phyloP scores from a whole-genome alignment of 2,329 filamentous ascomycete species.

The Fusarium penzigii region DNA sequence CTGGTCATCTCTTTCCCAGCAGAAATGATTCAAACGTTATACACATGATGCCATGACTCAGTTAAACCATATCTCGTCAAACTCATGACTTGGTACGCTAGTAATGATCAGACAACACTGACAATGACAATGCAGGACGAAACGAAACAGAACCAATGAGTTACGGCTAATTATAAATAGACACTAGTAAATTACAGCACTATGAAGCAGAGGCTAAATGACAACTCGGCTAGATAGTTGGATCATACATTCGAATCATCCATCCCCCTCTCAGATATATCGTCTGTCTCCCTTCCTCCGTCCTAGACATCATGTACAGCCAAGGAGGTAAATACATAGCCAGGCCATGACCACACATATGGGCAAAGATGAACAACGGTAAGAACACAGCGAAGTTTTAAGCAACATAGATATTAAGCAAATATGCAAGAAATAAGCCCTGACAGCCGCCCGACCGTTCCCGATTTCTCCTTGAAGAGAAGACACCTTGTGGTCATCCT shows the following conservation, averaged over 20 bases:
- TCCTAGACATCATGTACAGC: neutral
- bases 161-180: constrained; percentile 27
- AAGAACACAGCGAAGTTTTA: constrained; percentile 11
- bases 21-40: too few relatives aligned
- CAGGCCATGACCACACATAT: constrained; percentile 12
- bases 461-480: constrained; percentile 3
- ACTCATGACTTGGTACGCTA: too few relatives aligned
- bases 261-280: constrained; percentile 8
- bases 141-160: neutral
- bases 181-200: constrained; percentile 49
- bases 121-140: too few relatives aligned
- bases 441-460: constrained; percentile 12
- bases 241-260: constrained; percentile 27
- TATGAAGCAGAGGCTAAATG: constrained; percentile 43
- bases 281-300: constrained; percentile 6
- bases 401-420: constrained; percentile 6
- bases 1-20: too few relatives aligned
- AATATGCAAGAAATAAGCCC: constrained; percentile 17
- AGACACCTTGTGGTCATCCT: constrained; percentile 3
- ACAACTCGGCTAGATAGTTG: constrained; percentile 28
- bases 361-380: constrained; percentile 16
- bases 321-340: constrained; percentile 12
- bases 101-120: too few relatives aligned
- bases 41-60: too few relatives aligned
- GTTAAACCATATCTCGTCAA: too few relatives aligned